Conservation (phyloP, 805 yeast genomes). For the Candida boidinii region DNA sequence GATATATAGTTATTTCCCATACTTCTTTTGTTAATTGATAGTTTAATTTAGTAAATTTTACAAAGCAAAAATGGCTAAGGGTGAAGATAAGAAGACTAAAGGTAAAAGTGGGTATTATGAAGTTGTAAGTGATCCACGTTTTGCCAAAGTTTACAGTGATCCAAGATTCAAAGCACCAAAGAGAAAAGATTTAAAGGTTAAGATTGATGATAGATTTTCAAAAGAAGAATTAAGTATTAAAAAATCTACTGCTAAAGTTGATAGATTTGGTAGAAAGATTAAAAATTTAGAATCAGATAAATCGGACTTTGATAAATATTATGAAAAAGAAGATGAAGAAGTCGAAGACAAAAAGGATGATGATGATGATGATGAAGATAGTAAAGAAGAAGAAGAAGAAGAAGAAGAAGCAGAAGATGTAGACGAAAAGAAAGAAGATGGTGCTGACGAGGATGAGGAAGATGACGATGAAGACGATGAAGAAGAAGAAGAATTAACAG, state of each 20-base stretch:
- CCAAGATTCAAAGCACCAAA: constrained; percentile 80
- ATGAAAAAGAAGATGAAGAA: constrained; percentile 33
- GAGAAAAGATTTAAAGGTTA: constrained; percentile 59
- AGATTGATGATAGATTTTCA: constrained; percentile 77
- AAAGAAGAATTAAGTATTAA: constrained; percentile 55
- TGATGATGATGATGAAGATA: constrained; percentile 23
- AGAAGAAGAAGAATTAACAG: constrained; percentile 10
- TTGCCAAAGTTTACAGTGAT: constrained; percentile 70
- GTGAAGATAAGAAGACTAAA: constrained; percentile 2
- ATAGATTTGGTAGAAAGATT: constrained; percentile 79
- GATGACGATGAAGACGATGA: constrained; percentile 4
- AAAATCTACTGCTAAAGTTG: constrained; percentile 61
- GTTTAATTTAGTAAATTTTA: no score
- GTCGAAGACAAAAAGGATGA: constrained; percentile 17
- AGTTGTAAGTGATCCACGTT: constrained; percentile 62
- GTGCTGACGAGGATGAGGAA: constrained; percentile 10
- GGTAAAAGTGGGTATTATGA: no score
- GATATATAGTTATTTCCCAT: no score
- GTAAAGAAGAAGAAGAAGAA: constrained; percentile 34
- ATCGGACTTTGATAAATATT: constrained; percentile 56
- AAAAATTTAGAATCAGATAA: constrained; percentile 33
- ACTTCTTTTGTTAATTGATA: no score
- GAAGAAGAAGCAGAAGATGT: constrained; percentile 27
- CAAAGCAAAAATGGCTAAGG: constrained; percentile 9
- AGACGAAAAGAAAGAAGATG: constrained; percentile 28